Evolutionary conservation across 2,329 filamentous ascomycete species (phyloP).

Genomic region (Pyrenophora seminiperda): DNA sequence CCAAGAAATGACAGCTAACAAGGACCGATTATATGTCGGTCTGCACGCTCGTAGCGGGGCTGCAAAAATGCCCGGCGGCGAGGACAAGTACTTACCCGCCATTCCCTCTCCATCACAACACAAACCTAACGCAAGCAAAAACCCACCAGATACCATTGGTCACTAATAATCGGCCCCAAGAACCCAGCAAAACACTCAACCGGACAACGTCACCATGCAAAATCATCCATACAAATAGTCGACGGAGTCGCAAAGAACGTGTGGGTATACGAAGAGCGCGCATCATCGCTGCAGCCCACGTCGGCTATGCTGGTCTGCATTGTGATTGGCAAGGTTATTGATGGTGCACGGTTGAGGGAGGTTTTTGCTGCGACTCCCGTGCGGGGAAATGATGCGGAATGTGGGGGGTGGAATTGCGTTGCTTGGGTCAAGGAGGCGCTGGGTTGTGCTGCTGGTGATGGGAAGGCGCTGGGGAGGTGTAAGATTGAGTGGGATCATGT

Average conservation of each 20-base stretch:
- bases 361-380: slow-evolving; percentile 11
- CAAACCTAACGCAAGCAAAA: too few relatives aligned
- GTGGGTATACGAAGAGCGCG: background rate
- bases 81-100: background rate
- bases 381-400: slow-evolving; percentile 36
- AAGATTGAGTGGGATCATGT: slow-evolving; percentile 44
- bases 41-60: too few relatives aligned
- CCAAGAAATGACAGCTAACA: too few relatives aligned
- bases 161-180: background rate
- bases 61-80: background rate
- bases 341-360: slow-evolving; percentile 1
- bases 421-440: slow-evolving; percentile 53
- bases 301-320: slow-evolving; percentile 6
- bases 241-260: background rate
- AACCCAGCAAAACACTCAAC: background rate
- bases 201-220: background rate
- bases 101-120: background rate
- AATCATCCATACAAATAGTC: background rate
- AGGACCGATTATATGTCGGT: too few relatives aligned
- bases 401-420: slow-evolving; percentile 53
- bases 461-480: slow-evolving; percentile 41
- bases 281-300: background rate
- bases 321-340: slow-evolving; percentile 7
- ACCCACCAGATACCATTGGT: background rate
- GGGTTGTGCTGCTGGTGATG: slow-evolving; percentile 31